These are phyloP conservation scores for Penicillium sp. DNA, from an alignment of 2,329 filamentous ascomycete species.

Conservation along the genomic window DNA sequence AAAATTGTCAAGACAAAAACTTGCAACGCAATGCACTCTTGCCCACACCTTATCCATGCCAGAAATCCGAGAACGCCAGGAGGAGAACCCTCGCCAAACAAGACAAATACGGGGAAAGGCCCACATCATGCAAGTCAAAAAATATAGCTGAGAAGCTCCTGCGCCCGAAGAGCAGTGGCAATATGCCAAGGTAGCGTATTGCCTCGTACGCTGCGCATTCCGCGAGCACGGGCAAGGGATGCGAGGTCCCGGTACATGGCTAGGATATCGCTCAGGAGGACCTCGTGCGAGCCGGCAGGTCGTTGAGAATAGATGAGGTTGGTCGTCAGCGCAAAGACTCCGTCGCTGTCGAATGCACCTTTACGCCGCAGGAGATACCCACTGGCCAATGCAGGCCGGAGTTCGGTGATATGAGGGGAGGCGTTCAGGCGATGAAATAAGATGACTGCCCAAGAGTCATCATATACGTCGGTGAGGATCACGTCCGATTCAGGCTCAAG, in stretches of 20 bases:
- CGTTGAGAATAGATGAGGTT: constrained; percentile 37
- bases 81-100: background rate
- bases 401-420: constrained; percentile 37
- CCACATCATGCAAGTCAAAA: constrained; percentile 22
- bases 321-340: constrained; percentile 36
- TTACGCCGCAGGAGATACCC: constrained; percentile 44
- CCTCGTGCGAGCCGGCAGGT: constrained; percentile 27
- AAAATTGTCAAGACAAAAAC: background rate
- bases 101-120: background rate
- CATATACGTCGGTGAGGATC: constrained; percentile 51
- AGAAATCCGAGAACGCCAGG: constrained; percentile 4
- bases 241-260: constrained; percentile 42
- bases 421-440: constrained; percentile 46
- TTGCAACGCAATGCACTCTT: constrained; percentile 12
- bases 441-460: constrained; percentile 56
- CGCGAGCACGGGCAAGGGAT: constrained; percentile 38
- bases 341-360: constrained; percentile 38
- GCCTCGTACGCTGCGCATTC: constrained; percentile 36
- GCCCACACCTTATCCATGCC: constrained; percentile 7
- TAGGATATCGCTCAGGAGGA: constrained; percentile 38
- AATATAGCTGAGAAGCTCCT: constrained; percentile 38
- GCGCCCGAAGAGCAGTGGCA: constrained; percentile 39
- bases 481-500: constrained; percentile 50
- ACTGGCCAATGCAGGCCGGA: constrained; percentile 40
- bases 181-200: constrained; percentile 46